Evolutionary conservation across 805 yeast species (phyloP).

Genomic region (Starmerella bombi): DNA sequence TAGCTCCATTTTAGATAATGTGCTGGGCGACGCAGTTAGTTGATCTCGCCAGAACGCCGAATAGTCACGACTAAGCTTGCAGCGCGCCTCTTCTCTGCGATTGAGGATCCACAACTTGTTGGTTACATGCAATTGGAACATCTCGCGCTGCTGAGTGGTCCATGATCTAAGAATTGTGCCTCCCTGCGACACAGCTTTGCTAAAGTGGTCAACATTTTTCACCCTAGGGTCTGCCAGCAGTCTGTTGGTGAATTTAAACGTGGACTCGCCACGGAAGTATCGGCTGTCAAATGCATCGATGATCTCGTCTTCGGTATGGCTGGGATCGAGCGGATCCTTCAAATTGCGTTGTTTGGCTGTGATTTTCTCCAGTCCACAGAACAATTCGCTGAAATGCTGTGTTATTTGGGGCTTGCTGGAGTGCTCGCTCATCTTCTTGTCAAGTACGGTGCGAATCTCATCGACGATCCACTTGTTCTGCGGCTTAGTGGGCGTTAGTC

Average conservation of each 20-base stretch:
- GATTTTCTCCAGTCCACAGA: slow-evolving; percentile 17
- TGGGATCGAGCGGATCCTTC: slow-evolving; percentile 8
- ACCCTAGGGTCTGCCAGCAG: slow-evolving; percentile 20
- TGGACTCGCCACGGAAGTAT: slow-evolving; percentile 23
- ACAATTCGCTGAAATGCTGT: slow-evolving; percentile 18
- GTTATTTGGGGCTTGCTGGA: slow-evolving; percentile 15
- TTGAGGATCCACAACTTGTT: slow-evolving; percentile 23
- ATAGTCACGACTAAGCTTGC: slow-evolving; percentile 17
- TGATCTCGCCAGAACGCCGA: slow-evolving; percentile 15
- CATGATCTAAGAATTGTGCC: slow-evolving; percentile 22
- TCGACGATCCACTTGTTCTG: slow-evolving; percentile 11
- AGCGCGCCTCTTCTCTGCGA: slow-evolving; percentile 15
- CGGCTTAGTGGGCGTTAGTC: slow-evolving; percentile 1
- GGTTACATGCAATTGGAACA: slow-evolving; percentile 22
- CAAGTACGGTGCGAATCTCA: slow-evolving; percentile 17
- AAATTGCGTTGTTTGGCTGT: neutral
- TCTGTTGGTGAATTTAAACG: slow-evolving; percentile 18
- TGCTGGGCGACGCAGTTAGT: neutral
- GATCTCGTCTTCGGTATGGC: slow-evolving; percentile 15
- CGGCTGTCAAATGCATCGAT: slow-evolving; percentile 19
- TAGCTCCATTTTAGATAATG: slow-evolving; percentile 4
- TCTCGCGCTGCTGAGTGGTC: slow-evolving; percentile 19
- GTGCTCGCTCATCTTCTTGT: slow-evolving; percentile 13
- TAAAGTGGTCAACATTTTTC: slow-evolving; percentile 19
- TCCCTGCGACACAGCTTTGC: slow-evolving; percentile 20